A percentile compares a stretch with the other conserved stretches of the same genome.
phyloP scores from a whole-genome alignment of 2,329 filamentous ascomycete genomes.

The Onygenales sp. region DNA sequence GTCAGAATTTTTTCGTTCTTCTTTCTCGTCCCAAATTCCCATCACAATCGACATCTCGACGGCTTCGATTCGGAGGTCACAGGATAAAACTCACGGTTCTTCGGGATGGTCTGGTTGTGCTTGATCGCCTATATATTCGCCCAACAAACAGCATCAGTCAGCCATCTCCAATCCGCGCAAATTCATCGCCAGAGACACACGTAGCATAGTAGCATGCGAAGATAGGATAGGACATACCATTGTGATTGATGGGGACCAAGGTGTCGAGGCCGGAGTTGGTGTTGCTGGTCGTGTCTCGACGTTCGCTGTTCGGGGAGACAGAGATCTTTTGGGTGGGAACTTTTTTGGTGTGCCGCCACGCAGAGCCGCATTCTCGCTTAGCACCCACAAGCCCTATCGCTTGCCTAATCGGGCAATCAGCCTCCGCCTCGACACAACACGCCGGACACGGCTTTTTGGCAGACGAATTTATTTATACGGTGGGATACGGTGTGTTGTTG shows the following conservation, averaged over 20 bases:
- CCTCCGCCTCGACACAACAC: background rate
- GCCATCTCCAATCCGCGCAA: background rate
- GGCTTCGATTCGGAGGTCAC: background rate
- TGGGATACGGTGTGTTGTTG: too few relatives aligned
- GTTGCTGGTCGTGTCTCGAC: slow-evolving; percentile 38
- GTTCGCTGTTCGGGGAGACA: slow-evolving; percentile 23
- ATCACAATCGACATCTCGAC: background rate
- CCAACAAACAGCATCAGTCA: slow-evolving; percentile 16
- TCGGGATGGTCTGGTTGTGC: slow-evolving; percentile 97
- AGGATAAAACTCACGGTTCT: slow-evolving; percentile 66
- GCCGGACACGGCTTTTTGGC: too few relatives aligned
- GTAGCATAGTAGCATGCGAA: background rate
- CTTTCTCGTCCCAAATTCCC: background rate
- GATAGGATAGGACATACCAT: slow-evolving; percentile 30
- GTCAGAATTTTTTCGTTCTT: background rate
- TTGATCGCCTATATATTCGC: slow-evolving; percentile 69
- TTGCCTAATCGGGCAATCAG: slow-evolving; percentile 11
- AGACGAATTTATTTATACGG: too few relatives aligned
- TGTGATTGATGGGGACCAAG: slow-evolving; percentile 47
- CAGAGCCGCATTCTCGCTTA: slow-evolving; percentile 33
- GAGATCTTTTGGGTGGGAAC: slow-evolving; percentile 26
- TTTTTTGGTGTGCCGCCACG: slow-evolving; percentile 35
- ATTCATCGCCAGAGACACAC: background rate
- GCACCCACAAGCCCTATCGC: slow-evolving; percentile 21
- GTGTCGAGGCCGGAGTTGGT: slow-evolving; percentile 28